phyloP scores from a whole-genome alignment of 208 protist genomes.

The Wallacemonas sp. region DNA sequence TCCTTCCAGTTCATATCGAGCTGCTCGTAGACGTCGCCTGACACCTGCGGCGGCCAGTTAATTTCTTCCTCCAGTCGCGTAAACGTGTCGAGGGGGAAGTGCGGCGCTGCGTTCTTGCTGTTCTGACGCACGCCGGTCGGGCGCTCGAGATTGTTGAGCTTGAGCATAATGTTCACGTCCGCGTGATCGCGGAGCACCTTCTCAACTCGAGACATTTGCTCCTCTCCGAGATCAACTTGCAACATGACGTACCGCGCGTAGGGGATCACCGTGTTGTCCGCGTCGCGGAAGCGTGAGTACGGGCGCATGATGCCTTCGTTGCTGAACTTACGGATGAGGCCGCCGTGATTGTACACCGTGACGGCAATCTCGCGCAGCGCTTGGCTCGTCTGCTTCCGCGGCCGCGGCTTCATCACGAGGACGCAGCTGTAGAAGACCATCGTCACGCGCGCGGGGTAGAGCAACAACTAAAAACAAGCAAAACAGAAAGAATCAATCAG shows the following conservation, averaged over 20 bases:
- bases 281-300: slow-evolving; percentile 81
- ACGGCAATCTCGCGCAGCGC: slow-evolving; percentile 79
- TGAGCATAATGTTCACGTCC: slow-evolving; percentile 79
- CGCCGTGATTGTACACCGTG: slow-evolving; percentile 73
- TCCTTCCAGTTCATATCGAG: slow-evolving; percentile 94
- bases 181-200: slow-evolving; percentile 81
- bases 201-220: slow-evolving; percentile 76
- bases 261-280: slow-evolving; percentile 71
- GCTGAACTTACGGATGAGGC: slow-evolving; percentile 75
- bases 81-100: slow-evolving; percentile 89
- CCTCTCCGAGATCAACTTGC: slow-evolving; percentile 86
- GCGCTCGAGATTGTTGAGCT: slow-evolving; percentile 73
- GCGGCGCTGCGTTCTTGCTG: slow-evolving; percentile 41
- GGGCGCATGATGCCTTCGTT: slow-evolving; percentile 92
- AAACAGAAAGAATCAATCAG: too few species aligned
- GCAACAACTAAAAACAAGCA: too few species aligned
- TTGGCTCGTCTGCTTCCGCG: slow-evolving; percentile 70
- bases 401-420: slow-evolving; percentile 83
- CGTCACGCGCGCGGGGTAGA: too few species aligned
- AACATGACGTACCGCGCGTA: slow-evolving; percentile 87
- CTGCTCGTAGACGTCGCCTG: slow-evolving; percentile 85
- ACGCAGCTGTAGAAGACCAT: slow-evolving; percentile 92
- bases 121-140: slow-evolving; percentile 58
- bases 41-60: slow-evolving; percentile 89
- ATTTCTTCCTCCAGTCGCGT: slow-evolving; percentile 86